These are phyloP conservation scores for Mycena capillaripes DNA, from an alignment of 768 basidiomycete species.

Conservation along the genomic window DNA sequence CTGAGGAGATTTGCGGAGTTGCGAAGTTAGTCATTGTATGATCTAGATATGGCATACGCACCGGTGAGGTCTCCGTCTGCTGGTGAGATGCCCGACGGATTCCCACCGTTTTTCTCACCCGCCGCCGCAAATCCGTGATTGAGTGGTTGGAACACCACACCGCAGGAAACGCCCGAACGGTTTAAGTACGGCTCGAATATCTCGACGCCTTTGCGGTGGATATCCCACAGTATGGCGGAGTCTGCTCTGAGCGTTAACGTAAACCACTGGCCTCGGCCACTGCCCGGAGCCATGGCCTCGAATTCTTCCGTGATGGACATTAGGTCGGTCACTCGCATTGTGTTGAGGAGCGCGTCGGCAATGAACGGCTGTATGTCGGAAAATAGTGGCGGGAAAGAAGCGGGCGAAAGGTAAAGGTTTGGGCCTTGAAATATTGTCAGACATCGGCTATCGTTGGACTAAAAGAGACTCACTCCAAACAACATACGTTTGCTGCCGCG, in stretches of 20 bases:
- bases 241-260: conserved; percentile 35
- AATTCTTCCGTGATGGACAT: conserved; percentile 35
- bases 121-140: conserved; percentile 25
- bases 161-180: conserved; percentile 32
- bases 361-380: conserved; percentile 19
- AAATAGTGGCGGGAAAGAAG: conserved; percentile 33
- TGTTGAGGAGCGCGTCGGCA: conserved; percentile 29
- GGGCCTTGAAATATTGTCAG: too few relatives aligned
- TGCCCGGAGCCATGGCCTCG: conserved; percentile 27
- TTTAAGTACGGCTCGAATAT: conserved; percentile 31
- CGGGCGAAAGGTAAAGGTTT: conserved; percentile 31
- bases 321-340: conserved; percentile 33
- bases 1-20: conserved; percentile 10
- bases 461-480: too few relatives aligned
- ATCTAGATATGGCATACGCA: background rate
- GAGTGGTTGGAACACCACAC: conserved; percentile 29
- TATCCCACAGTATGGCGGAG: conserved; percentile 31
- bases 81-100: conserved; percentile 34
- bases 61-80: conserved; percentile 34
- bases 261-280: conserved; percentile 32
- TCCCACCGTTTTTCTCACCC: conserved; percentile 23
- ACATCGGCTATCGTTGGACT: too few relatives aligned
- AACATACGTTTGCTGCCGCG: conserved; percentile 26
- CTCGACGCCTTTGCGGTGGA: conserved; percentile 31
- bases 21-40: background rate